phyloP scores from a whole-genome alignment of 495 filamentous ascomycete species.

The Penicillium salamii region DNA sequence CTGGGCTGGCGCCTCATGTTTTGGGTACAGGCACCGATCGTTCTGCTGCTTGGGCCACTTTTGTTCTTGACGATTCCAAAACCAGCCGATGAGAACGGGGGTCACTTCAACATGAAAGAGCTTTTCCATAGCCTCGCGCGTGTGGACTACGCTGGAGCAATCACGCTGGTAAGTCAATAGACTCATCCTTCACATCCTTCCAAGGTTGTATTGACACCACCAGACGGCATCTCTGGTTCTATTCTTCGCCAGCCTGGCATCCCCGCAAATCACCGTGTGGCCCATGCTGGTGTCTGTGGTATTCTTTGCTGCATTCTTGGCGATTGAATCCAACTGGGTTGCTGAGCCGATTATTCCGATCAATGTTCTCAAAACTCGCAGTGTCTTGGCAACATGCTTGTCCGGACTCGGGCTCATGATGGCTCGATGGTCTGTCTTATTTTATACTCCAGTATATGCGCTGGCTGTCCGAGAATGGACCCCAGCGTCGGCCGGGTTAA shows the following conservation, averaged over 20 bases:
- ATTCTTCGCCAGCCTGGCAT: slow-evolving; percentile 65
- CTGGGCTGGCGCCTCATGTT: slow-evolving; percentile 72
- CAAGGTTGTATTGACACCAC: background rate
- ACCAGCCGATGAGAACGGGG: slow-evolving; percentile 22
- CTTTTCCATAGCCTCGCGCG: slow-evolving; percentile 49
- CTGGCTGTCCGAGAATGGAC: slow-evolving; percentile 65
- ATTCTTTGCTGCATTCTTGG: slow-evolving; percentile 54
- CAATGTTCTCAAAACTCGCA: slow-evolving; percentile 57
- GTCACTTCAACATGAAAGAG: slow-evolving; percentile 18
- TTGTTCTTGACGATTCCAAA: slow-evolving; percentile 59
- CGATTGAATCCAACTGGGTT: slow-evolving; percentile 55
- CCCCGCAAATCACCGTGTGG: slow-evolving; percentile 48
- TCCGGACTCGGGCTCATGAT: slow-evolving; percentile 71
- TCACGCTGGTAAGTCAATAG: slow-evolving; percentile 53
- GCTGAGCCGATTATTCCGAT: slow-evolving; percentile 70
- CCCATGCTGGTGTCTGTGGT: slow-evolving; percentile 56
- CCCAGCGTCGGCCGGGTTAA: slow-evolving; percentile 63
- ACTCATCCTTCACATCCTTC: background rate
- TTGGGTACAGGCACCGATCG: slow-evolving; percentile 60
- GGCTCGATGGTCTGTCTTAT: slow-evolving; percentile 72
- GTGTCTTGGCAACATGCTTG: slow-evolving; percentile 64
- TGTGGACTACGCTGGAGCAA: slow-evolving; percentile 67
- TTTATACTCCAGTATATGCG: slow-evolving; percentile 72
- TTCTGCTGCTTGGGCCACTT: slow-evolving; percentile 52
- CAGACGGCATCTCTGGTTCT: slow-evolving; percentile 55